Evolutionary conservation across 2,329 filamentous ascomycete species (phyloP).

Genomic region (Pleochaeta shiraiana): DNA sequence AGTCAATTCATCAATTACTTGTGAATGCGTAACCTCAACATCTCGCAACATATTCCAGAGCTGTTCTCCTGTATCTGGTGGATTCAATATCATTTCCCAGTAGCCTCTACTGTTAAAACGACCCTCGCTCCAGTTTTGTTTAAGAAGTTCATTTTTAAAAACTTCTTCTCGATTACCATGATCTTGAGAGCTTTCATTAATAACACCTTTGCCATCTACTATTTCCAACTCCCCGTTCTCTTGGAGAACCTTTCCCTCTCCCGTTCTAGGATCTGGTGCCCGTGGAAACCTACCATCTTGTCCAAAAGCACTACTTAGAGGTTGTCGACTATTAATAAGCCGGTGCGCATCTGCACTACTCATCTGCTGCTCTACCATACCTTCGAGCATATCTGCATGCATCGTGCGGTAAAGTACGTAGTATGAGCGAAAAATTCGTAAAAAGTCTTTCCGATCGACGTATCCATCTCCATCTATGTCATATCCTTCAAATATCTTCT

Average conservation of each 20-base stretch:
- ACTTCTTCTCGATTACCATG: constrained; percentile 37
- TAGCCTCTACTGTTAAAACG: constrained; percentile 8
- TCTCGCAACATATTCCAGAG: constrained; percentile 10
- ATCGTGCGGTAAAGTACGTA: constrained; percentile 81
- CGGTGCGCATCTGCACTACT: constrained; percentile 56
- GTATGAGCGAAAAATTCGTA: constrained; percentile 81
- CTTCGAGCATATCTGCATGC: constrained; percentile 61
- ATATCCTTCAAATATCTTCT: constrained; percentile 66
- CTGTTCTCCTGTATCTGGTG: constrained; percentile 12
- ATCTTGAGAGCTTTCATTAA: constrained; percentile 38
- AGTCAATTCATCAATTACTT: not conserved
- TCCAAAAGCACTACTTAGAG: constrained; percentile 52
- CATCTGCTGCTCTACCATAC: constrained; percentile 56
- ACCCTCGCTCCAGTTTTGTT: constrained; percentile 16
- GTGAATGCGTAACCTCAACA: constrained; percentile 8
- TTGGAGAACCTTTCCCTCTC: constrained; percentile 43
- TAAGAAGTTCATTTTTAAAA: constrained; percentile 21
- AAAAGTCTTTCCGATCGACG: constrained; percentile 66
- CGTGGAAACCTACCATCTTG: constrained; percentile 46
- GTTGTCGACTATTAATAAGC: constrained; percentile 51
- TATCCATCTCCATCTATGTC: constrained; percentile 79
- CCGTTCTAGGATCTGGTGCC: constrained; percentile 33
- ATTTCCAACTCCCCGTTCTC: constrained; percentile 42
- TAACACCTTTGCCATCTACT: constrained; percentile 33
- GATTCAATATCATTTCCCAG: constrained; percentile 15